Evolutionary conservation across 2,329 filamentous ascomycete genomes (phyloP).

Genomic region (Penicillium corylophilum): DNA sequence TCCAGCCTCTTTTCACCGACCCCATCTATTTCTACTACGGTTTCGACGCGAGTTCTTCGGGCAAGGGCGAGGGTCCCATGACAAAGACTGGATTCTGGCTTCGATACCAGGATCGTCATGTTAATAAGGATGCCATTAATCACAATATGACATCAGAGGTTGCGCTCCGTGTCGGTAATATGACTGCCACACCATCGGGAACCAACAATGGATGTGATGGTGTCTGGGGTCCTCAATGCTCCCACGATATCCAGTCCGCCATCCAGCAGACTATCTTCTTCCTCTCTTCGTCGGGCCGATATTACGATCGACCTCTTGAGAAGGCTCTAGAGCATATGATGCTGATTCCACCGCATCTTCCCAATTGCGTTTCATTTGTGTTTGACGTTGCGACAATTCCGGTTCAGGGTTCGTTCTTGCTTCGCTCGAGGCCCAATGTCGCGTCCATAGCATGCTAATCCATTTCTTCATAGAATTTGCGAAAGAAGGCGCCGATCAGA

Average conservation of each 20-base stretch:
- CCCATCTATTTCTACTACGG: conserved; percentile 36
- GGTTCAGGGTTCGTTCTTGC: conserved; percentile 30
- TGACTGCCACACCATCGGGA: conserved; percentile 36
- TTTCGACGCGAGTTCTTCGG: conserved; percentile 33
- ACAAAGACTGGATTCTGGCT: conserved; percentile 40
- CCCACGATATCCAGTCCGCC: conserved; percentile 29
- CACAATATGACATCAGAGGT: conserved; percentile 39
- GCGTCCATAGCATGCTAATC: not conserved
- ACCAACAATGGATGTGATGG: conserved; percentile 39
- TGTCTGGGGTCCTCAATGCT: conserved; percentile 37
- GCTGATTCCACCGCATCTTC: conserved; percentile 19
- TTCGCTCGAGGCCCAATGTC: not conserved
- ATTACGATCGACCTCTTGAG: conserved; percentile 32
- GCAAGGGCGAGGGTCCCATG: conserved; percentile 34
- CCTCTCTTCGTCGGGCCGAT: conserved; percentile 25
- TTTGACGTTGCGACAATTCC: conserved; percentile 36
- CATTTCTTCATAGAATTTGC: conserved; percentile 31
- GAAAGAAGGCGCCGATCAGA: conserved; percentile 28
- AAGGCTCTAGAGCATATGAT: conserved; percentile 31
- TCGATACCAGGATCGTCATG: conserved; percentile 28
- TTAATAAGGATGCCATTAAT: conserved; percentile 28
- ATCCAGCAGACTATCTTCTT: conserved; percentile 30
- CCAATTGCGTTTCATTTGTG: conserved; percentile 30
- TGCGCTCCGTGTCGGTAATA: conserved; percentile 37
- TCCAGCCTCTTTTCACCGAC: conserved; percentile 35